A percentile compares a stretch with the other conserved stretches of the same genome.
Evolutionary conservation across 306 rosid genomes (phyloP).

Genomic region (Lupinus albus): DNA sequence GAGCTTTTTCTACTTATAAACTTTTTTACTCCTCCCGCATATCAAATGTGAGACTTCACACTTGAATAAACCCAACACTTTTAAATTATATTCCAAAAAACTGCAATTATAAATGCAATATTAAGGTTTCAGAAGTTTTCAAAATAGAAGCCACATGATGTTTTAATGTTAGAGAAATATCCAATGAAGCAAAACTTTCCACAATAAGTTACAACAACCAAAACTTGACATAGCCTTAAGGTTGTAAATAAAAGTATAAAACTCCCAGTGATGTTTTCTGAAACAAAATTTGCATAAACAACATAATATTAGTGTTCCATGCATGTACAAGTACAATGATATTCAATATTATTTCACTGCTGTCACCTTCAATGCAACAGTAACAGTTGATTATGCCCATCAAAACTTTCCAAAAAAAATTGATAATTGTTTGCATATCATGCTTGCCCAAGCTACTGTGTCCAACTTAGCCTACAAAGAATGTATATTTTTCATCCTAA

Average conservation of each 20-base stretch:
- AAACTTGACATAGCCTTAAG: background rate
- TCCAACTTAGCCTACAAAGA: conserved; percentile 19
- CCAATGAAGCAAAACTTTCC: too few species aligned
- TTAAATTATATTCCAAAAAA: too few species aligned
- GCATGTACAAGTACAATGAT: background rate
- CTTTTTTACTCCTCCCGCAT: too few species aligned
- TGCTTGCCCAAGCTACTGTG: conserved; percentile 14
- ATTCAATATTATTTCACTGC: background rate
- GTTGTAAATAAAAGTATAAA: background rate
- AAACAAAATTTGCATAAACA: background rate
- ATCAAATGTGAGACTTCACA: too few species aligned
- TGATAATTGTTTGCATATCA: background rate
- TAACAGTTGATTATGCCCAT: background rate
- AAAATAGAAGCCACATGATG: too few species aligned
- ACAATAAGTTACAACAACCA: background rate
- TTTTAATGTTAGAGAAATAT: too few species aligned
- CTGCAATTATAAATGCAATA: too few species aligned
- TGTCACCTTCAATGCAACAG: conserved; percentile 21
- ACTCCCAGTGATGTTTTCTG: conserved; percentile 5
- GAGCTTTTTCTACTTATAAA: too few species aligned
- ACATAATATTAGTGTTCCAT: background rate
- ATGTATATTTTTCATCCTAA: background rate
- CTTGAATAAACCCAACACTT: too few species aligned
- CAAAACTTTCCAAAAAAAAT: background rate
- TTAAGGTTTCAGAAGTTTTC: too few species aligned